Evolutionary conservation across 257 asterid genomes (phyloP), one percentile per base, ranked within the genome.

Genomic region (Misopates orontium): DNA sequence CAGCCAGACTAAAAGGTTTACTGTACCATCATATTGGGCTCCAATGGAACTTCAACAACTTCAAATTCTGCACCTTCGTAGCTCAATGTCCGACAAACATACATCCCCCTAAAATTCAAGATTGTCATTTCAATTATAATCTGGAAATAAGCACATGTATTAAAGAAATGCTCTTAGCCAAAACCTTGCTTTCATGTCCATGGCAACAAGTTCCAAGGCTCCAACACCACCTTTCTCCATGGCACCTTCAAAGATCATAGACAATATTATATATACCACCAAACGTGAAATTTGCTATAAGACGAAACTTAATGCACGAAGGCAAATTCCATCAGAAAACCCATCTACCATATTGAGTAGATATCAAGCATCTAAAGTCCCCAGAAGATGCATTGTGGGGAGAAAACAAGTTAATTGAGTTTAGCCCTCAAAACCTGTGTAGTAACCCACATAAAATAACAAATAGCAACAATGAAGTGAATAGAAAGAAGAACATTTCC

Each of bases 171-270:
- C 24, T 56, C 71, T 55, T 66, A 63, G 44, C 41, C 36, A 52
- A 59, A 60, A 90, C 96, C 97, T 88, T 73, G 99, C 96, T 94
- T 94, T 94, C 99, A 94, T 94, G 83, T 90, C 99, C 99, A 94
- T 94, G 59, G 99, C 99, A 77, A 90, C 99, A 74, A 90, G 99
- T 73, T 94, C 99, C 70, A 94, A 81, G 64, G 99, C 99, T 82
- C 99, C 99, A 76, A 94, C 97, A 70, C 99, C 97, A 67, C 99
- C 97, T 82, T 90, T 90, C 70, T 88, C 96, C 88, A 94, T 75
- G 40, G 96, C 84, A 81, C 82, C 99, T 94, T 73, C 60, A 63
- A 65, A 62, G 48, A 78, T 66, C 56, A 66, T 80, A 57, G 62
- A 51, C 4, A 53, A 69, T 53, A 50, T 56, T 18, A 60, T 40